Conservation (phyloP, 2,329 filamentous ascomycete genomes). For the Ambrosiella xylebori region DNA sequence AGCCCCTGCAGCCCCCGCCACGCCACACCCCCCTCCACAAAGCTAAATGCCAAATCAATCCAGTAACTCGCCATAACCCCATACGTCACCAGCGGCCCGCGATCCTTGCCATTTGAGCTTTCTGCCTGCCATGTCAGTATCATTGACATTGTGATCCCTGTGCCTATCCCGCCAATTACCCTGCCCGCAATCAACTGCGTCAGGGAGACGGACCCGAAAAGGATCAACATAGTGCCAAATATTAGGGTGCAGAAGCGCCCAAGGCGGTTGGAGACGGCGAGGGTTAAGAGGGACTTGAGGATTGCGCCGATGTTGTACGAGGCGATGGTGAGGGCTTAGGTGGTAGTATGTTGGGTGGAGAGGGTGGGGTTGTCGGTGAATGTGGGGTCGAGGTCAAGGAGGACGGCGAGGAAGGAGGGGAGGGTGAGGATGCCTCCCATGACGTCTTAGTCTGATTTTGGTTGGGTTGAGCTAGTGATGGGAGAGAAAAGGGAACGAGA, state of each 20-base stretch:
- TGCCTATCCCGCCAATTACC: slow-evolving; percentile 40
- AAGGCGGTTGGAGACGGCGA: slow-evolving; percentile 46
- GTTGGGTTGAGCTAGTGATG: too few species aligned
- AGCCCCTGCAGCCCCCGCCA: slow-evolving; percentile 31
- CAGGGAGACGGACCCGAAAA: slow-evolving; percentile 32
- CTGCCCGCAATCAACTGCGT: slow-evolving; percentile 24
- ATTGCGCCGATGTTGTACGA: slow-evolving; percentile 45
- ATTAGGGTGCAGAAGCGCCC: slow-evolving; percentile 39
- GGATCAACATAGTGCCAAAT: slow-evolving; percentile 40
- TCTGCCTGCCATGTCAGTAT: slow-evolving; percentile 41
- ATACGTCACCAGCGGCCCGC: slow-evolving; percentile 32
- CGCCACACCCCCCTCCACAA: slow-evolving; percentile 8
- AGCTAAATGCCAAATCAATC: slow-evolving; percentile 19
- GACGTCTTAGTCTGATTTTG: slow-evolving; percentile 42
- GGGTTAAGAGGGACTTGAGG: slow-evolving; percentile 45
- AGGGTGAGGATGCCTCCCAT: slow-evolving; percentile 62
- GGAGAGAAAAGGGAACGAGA: background rate
- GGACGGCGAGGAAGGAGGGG: slow-evolving; percentile 38
- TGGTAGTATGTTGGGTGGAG: slow-evolving; percentile 11
- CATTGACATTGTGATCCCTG: slow-evolving; percentile 39
- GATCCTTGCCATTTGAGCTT: slow-evolving; percentile 28
- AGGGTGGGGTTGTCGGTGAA: slow-evolving; percentile 32
- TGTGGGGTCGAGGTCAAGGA: slow-evolving; percentile 36
- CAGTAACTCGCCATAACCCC: slow-evolving; percentile 31
- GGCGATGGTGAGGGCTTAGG: slow-evolving; percentile 27